phyloP scores from a whole-genome alignment of 2,329 filamentous ascomycete genomes.

The Hypoxylon sp. region DNA sequence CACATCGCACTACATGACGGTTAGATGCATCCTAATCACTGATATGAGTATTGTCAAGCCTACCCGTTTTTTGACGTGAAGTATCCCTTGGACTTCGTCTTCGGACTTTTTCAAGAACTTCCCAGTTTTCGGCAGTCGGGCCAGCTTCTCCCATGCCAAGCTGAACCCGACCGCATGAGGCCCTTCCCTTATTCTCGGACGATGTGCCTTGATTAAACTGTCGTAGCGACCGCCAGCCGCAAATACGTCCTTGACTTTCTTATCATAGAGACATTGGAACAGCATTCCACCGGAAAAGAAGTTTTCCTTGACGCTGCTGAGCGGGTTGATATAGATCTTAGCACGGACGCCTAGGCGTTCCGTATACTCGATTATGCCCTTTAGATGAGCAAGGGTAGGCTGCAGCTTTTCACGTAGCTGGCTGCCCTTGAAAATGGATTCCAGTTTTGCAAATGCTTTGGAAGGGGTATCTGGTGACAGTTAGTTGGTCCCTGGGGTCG shows the following conservation, averaged over 20 bases:
- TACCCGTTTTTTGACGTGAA: slow-evolving; percentile 70
- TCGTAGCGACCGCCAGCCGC: slow-evolving; percentile 96
- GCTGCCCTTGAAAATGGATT: slow-evolving; percentile 67
- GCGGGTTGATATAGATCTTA: slow-evolving; percentile 83
- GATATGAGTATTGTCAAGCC: slow-evolving; percentile 43
- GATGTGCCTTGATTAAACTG: slow-evolving; percentile 82
- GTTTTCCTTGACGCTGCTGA: slow-evolving; percentile 88
- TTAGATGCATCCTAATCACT: slow-evolving; percentile 19
- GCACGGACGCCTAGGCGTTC: slow-evolving; percentile 77
- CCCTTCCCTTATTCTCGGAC: slow-evolving; percentile 71
- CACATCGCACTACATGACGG: slow-evolving; percentile 73
- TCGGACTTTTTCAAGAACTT: slow-evolving; percentile 76
- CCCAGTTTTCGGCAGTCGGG: slow-evolving; percentile 66
- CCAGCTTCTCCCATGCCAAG: slow-evolving; percentile 84
- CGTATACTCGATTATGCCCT: slow-evolving; percentile 77
- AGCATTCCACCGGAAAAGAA: slow-evolving; percentile 88
- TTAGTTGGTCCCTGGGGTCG: not conserved
- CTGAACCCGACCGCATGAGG: slow-evolving; percentile 92
- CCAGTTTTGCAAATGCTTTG: slow-evolving; percentile 65
- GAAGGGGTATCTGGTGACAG: slow-evolving; percentile 57
- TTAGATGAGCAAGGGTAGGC: slow-evolving; percentile 79
- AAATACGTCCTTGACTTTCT: slow-evolving; percentile 83
- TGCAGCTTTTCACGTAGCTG: slow-evolving; percentile 78
- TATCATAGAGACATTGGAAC: slow-evolving; percentile 90
- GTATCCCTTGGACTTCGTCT: slow-evolving; percentile 67